These are phyloP conservation scores for Pyricularia grisea DNA, from an alignment of 2,329 filamentous ascomycete genomes.

Conservation along the genomic window DNA sequence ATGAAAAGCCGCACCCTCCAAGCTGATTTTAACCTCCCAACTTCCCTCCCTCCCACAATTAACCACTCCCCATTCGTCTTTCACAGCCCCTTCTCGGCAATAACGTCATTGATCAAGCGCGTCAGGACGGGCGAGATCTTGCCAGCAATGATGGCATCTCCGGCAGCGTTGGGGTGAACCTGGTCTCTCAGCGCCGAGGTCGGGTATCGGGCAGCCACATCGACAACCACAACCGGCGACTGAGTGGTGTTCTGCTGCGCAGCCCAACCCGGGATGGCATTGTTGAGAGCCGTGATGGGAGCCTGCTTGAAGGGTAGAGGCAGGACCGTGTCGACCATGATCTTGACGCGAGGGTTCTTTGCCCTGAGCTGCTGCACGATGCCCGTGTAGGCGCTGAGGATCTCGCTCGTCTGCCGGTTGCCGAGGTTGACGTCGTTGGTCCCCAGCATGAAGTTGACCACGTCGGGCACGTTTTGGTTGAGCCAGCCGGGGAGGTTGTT, in stretches of 20 bases:
- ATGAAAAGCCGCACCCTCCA: too few species aligned
- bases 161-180: constrained; percentile 27
- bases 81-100: constrained; percentile 1
- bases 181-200: constrained; percentile 25
- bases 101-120: constrained; percentile 18
- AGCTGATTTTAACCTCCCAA: too few species aligned
- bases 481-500: constrained; percentile 29
- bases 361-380: constrained; percentile 27
- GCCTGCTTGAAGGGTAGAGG: constrained; percentile 21
- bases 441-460: constrained; percentile 35
- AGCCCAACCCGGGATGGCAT: constrained; percentile 22
- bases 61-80: not conserved
- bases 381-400: constrained; percentile 28
- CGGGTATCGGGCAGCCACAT: constrained; percentile 25
- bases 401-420: constrained; percentile 17
- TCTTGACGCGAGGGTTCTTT: constrained; percentile 26
- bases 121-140: constrained; percentile 22
- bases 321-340: constrained; percentile 32
- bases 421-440: constrained; percentile 31
- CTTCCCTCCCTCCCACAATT: not conserved
- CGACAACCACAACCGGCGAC: constrained; percentile 29
- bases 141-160: constrained; percentile 23
- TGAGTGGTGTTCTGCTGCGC: constrained; percentile 21
- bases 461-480: constrained; percentile 24
- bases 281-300: constrained; percentile 14